Evolutionary conservation across 2,329 filamentous ascomycete species (phyloP).

Genomic region (Xylariales sp.): DNA sequence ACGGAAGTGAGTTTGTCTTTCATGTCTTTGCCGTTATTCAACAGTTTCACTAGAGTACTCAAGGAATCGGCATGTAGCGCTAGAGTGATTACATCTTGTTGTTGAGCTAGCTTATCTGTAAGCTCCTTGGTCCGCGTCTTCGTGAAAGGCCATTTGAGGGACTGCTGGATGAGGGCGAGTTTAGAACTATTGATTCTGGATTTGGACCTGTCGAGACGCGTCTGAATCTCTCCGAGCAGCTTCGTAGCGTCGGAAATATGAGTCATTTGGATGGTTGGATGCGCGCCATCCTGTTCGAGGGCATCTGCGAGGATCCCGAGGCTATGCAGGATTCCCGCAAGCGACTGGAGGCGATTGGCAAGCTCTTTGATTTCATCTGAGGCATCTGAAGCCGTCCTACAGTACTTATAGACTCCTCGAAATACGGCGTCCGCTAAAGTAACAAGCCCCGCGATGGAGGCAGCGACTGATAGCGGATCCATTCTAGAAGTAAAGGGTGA

Average conservation of each 20-base stretch:
- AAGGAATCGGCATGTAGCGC: slow-evolving; percentile 41
- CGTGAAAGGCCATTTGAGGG: slow-evolving; percentile 44
- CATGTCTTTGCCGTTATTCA: slow-evolving; percentile 24
- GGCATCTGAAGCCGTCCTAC: slow-evolving; percentile 41
- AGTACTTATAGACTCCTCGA: slow-evolving; percentile 42
- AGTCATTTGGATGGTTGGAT: slow-evolving; percentile 27
- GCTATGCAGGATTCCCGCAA: slow-evolving; percentile 41
- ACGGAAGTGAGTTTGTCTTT: slow-evolving; percentile 15
- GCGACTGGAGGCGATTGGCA: slow-evolving; percentile 36
- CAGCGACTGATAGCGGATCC: slow-evolving; percentile 47
- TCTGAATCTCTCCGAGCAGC: slow-evolving; percentile 36
- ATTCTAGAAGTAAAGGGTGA: not conserved
- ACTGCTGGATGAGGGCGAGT: slow-evolving; percentile 24
- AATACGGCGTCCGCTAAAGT: slow-evolving; percentile 45
- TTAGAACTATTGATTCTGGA: not conserved
- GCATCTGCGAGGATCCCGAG: slow-evolving; percentile 36
- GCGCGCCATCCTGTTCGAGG: slow-evolving; percentile 37
- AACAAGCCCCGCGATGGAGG: slow-evolving; percentile 49
- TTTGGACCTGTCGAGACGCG: slow-evolving; percentile 36
- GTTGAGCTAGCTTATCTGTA: slow-evolving; percentile 38
- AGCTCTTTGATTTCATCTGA: slow-evolving; percentile 41
- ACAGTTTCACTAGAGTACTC: slow-evolving; percentile 29
- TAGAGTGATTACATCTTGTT: slow-evolving; percentile 41
- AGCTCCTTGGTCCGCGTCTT: slow-evolving; percentile 39
- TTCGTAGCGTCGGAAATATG: slow-evolving; percentile 36